Evolutionary conservation across 1,284 basidiomycete species (phyloP), one percentile per base, ranked within the genome.

Genomic region (Papiliotrema flavescens): DNA sequence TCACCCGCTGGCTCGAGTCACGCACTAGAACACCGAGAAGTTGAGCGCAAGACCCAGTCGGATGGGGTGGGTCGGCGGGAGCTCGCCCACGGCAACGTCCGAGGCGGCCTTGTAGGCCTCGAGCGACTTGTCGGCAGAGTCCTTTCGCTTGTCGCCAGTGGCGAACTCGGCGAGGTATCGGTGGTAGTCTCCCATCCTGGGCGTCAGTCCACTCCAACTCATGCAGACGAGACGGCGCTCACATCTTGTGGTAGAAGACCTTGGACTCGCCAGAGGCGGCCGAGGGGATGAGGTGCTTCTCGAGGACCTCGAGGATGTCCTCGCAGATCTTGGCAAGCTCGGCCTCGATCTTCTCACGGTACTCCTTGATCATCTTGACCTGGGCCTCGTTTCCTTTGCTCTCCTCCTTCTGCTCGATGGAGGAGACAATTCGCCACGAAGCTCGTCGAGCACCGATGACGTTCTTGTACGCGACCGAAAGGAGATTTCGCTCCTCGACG

Each of bases 161-260:
- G 96, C 95, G 75, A 98, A 98, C 82, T 98, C 95, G 73, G 96
- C 95, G 67, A 98, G 91, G 82, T 98, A 98, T 72, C 95, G 94
- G 85, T 98, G 95, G 82, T 98, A 98, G 81, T 98, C 96, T 79
- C 96, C 95, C 96, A 95, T 98, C 92, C 93, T 96, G 67, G 6
- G 11, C 19, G 26, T 35, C 19, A 46, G 54, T 46, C 43, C 49
- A 6, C 23, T 22, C 22, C 41, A 17, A 37, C 20, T 47, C 19
- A 9, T 26, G 7, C 13, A 39, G 15, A 36, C 17, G 26, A 24
- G 34, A 48, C 19, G 23, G 35, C 24, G 77, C 89, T 64, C 72
- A 95, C 94, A 98, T 98, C 89, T 98, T 98, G 87, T 98, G 95
- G 85, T 98, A 98, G 85, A 98, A 98, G 64, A 98, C 95, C 84